phyloP scores from a whole-genome alignment of 768 basidiomycete species.

The Agrocybe chaxingu region DNA sequence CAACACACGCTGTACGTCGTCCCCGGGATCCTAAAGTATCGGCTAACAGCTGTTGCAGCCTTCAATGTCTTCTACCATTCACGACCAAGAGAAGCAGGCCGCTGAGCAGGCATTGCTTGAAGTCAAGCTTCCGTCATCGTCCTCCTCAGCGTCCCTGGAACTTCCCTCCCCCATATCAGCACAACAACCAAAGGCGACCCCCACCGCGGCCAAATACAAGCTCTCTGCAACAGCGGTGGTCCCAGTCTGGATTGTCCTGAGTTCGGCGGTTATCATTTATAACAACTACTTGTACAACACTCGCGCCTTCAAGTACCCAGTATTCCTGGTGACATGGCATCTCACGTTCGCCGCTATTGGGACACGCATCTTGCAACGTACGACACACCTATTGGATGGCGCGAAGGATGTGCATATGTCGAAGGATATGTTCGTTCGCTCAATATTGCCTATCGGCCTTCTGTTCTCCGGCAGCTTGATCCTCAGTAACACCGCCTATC shows the following conservation, averaged over 20 bases:
- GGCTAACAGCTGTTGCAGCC: constrained; percentile 3
- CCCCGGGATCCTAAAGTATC: not conserved
- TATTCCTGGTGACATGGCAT: constrained; percentile 92
- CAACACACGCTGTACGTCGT: constrained; percentile 11
- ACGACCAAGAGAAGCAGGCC: constrained; percentile 25
- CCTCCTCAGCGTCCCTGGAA: constrained; percentile 15
- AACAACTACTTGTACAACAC: constrained; percentile 89
- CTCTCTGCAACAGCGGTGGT: constrained; percentile 72
- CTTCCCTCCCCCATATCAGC: constrained; percentile 60
- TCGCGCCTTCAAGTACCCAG: constrained; percentile 83
- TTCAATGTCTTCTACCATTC: constrained; percentile 16
- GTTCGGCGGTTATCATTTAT: constrained; percentile 91
- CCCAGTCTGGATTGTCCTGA: constrained; percentile 90
- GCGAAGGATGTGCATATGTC: constrained; percentile 77
- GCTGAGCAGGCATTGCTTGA: constrained; percentile 21
- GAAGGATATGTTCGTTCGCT: constrained; percentile 72
- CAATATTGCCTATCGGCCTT: constrained; percentile 90
- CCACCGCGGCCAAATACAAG: constrained; percentile 43
- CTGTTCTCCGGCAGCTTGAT: constrained; percentile 92
- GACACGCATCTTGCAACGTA: constrained; percentile 81
- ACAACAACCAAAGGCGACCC: constrained; percentile 25
- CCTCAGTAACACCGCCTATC: constrained; percentile 89
- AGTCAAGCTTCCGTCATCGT: constrained; percentile 15
- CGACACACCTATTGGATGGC: constrained; percentile 78
- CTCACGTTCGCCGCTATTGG: constrained; percentile 75